Conservation (phyloP, 1,284 basidiomycete species). For the Trichosporon sp. region DNA sequence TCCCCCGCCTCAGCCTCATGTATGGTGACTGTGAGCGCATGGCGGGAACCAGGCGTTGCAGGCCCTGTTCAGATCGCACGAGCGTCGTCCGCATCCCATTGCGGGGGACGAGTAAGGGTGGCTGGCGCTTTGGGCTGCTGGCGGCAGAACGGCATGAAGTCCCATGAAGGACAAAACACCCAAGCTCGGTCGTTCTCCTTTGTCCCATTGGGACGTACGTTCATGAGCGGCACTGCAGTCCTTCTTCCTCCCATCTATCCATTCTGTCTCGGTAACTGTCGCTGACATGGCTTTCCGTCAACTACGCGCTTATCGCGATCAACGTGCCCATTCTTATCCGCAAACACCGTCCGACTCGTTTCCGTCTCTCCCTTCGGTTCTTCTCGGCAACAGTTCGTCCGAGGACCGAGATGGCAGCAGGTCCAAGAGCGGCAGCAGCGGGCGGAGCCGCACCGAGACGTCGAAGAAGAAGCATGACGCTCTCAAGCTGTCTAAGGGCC, state of each 20-base stretch:
- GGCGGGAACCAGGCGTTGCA: neutral
- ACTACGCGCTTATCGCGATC: neutral
- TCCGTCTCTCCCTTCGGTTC: neutral
- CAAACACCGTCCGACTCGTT: neutral
- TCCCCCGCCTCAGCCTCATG: neutral
- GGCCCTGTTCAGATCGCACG: neutral
- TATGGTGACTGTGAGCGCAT: neutral
- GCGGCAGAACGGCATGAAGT: neutral
- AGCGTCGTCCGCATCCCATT: neutral
- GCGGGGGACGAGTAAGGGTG: neutral
- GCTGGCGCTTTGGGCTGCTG: neutral
- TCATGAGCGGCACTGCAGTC: neutral
- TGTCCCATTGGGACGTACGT: neutral
- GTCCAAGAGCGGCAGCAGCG: neutral
- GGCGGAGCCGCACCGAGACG: neutral
- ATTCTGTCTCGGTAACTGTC: neutral
- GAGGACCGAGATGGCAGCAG: neutral
- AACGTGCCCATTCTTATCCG: neutral
- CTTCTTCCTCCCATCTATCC: neutral
- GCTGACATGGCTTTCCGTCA: neutral
- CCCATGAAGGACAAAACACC: neutral
- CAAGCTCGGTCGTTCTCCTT: neutral
- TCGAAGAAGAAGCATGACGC: slow-evolving; percentile 1
- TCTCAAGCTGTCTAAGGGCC: slow-evolving; percentile 4
- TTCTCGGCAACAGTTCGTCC: neutral